These are phyloP conservation scores for Colletotrichum aenigma DNA, from an alignment of 2,329 filamentous ascomycete genomes.

Conservation along the genomic window DNA sequence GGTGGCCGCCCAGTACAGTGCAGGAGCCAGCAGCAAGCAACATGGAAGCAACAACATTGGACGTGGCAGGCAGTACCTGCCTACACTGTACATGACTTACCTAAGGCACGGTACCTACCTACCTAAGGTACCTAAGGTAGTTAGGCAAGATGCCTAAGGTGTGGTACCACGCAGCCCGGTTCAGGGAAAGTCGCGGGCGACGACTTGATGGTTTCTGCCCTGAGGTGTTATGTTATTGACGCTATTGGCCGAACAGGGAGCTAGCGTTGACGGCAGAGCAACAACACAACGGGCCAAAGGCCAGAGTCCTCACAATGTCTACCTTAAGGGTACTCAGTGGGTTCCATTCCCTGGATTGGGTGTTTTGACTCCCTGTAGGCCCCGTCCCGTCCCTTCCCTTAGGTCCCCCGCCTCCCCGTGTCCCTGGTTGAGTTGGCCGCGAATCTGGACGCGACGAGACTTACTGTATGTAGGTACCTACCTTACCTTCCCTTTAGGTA, in stretches of 20 bases:
- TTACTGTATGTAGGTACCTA: neutral
- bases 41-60: neutral
- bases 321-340: neutral
- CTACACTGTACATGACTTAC: too few relatives aligned
- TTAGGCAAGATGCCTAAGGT: too few relatives aligned
- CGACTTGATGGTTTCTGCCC: neutral
- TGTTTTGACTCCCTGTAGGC: neutral
- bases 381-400: neutral
- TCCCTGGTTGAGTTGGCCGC: neutral
- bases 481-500: too few relatives aligned
- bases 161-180: too few relatives aligned
- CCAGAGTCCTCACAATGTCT: neutral
- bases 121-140: too few relatives aligned
- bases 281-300: neutral
- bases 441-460: neutral
- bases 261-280: conserved; percentile 16
- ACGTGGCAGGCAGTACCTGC: too few relatives aligned
- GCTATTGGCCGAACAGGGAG: neutral
- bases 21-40: neutral
- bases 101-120: too few relatives aligned
- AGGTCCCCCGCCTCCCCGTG: neutral
- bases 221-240: neutral
- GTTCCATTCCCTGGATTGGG: neutral
- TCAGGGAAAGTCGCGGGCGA: neutral
- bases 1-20: neutral